A percentile compares a stretch with the other conserved stretches of the same genome.
These are phyloP conservation scores for Aspergillus sp. DNA, from an alignment of 2,329 filamentous ascomycete genomes.

Conservation along the genomic window DNA sequence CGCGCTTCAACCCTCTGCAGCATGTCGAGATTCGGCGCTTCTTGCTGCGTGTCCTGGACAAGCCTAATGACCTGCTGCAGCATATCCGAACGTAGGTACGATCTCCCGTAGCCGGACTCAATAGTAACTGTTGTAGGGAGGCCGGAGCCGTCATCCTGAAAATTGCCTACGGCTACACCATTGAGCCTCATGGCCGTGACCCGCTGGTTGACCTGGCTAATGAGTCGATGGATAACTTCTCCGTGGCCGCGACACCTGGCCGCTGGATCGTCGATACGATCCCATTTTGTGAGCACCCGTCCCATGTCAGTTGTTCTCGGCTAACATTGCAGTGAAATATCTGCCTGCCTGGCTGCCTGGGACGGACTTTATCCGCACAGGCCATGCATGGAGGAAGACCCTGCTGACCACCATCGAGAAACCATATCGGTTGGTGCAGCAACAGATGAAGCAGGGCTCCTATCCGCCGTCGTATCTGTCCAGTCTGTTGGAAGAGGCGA, in stretches of 20 bases:
- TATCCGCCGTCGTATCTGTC: conserved; percentile 40
- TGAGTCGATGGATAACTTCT: conserved; percentile 42
- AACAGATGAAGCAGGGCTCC: conserved; percentile 35
- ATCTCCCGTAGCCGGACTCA: conserved; percentile 4
- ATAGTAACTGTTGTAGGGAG: conserved; percentile 20
- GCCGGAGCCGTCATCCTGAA: conserved; percentile 42
- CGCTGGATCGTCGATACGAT: conserved; percentile 48
- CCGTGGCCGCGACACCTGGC: conserved; percentile 41
- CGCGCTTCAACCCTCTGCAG: conserved; percentile 42
- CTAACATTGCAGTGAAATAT: conserved; percentile 22
- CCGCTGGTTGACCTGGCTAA: conserved; percentile 43
- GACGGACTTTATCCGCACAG: conserved; percentile 43
- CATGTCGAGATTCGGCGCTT: conserved; percentile 45
- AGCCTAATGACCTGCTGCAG: conserved; percentile 38
- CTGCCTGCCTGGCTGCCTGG: conserved; percentile 49
- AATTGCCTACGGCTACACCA: conserved; percentile 36
- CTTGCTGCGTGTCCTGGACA: conserved; percentile 42
- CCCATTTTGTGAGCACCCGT: conserved; percentile 25
- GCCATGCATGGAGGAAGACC: conserved; percentile 32
- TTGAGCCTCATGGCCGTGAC: conserved; percentile 22
- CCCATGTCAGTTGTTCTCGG: background rate
- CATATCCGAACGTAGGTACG: conserved; percentile 37
- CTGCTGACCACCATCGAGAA: conserved; percentile 33
- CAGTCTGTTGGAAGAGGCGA: conserved; percentile 35
- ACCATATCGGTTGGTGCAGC: conserved; percentile 46